phyloP scores from a whole-genome alignment of 1,139 yeast species.

The Scheffersomyces segobiensis region DNA sequence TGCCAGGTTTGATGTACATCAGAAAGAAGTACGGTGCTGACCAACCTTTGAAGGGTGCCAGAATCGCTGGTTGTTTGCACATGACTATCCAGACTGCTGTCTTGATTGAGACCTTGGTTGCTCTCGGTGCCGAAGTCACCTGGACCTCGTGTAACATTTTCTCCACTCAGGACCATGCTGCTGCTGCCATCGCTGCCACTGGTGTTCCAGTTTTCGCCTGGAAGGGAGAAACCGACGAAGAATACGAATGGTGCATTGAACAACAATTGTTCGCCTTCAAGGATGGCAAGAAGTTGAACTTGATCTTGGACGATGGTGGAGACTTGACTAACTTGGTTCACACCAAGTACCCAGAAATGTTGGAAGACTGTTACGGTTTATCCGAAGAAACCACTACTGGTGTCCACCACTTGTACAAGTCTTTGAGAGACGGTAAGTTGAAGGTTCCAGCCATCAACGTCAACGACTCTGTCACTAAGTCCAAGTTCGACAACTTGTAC shows the following conservation, averaged over 20 bases:
- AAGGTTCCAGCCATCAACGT: constrained; percentile 99
- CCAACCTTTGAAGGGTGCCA: constrained; percentile 98
- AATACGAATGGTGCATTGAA: constrained; percentile 99
- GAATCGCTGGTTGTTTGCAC: constrained; percentile 99
- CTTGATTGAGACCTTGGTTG: constrained; percentile 94
- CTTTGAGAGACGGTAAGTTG: constrained; percentile 85
- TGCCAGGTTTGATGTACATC: constrained; percentile 99
- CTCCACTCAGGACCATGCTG: constrained; percentile 99
- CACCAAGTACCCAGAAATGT: constrained; percentile 98
- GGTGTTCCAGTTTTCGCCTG: constrained; percentile 99
- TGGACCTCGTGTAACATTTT: constrained; percentile 99
- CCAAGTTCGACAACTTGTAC: constrained; percentile 98
- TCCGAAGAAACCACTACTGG: constrained; percentile 99
- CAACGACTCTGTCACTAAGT: constrained; percentile 98
- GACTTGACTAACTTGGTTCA: constrained; percentile 97
- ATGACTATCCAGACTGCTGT: constrained; percentile 99
- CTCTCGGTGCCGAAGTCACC: constrained; percentile 99
- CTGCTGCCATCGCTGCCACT: constrained; percentile 99
- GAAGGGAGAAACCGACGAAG: constrained; percentile 99
- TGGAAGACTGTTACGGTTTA: constrained; percentile 91
- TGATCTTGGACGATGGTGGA: constrained; percentile 99
- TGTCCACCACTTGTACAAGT: constrained; percentile 98
- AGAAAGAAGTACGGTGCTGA: constrained; percentile 88
- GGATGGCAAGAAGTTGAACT: constrained; percentile 93
- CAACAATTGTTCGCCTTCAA: constrained; percentile 99